Evolutionary conservation across 257 asterid species (phyloP).

Genomic region (Catharanthus roseus): DNA sequence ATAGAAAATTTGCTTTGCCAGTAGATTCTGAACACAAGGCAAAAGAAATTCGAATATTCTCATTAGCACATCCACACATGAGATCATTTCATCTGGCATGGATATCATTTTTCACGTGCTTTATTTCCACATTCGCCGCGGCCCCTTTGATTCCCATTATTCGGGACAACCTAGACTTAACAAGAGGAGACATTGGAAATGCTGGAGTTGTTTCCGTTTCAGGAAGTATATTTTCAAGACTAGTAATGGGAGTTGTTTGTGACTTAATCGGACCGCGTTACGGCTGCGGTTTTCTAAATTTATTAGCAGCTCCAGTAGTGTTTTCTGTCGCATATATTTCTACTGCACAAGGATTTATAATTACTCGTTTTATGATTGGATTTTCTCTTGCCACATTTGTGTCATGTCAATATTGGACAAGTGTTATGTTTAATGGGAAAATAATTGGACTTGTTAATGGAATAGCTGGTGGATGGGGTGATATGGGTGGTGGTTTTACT

Average conservation of each 20-base stretch:
- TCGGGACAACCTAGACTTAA: constrained; percentile 48
- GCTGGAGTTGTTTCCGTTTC: constrained; percentile 66
- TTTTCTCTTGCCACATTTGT: constrained; percentile 55
- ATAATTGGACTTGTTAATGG: constrained; percentile 54
- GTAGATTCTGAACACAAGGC: constrained; percentile 38
- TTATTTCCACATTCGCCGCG: constrained; percentile 61
- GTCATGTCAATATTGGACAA: constrained; percentile 57
- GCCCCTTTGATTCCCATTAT: constrained; percentile 68
- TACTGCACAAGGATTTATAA: constrained; percentile 36
- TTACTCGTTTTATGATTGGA: constrained; percentile 54
- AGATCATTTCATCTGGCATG: constrained; percentile 61
- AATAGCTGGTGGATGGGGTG: constrained; percentile 59
- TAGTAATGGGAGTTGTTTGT: constrained; percentile 57
- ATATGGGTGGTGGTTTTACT: constrained; percentile 57
- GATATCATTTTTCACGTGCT: constrained; percentile 65
- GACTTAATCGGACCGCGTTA: constrained; percentile 52
- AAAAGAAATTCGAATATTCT: constrained; percentile 22
- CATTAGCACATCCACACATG: constrained; percentile 46
- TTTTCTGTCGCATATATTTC: constrained; percentile 43
- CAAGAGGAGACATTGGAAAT: constrained; percentile 48
- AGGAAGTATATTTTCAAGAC: constrained; percentile 58
- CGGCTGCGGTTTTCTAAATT: constrained; percentile 53
- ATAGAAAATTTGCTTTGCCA: constrained; percentile 27
- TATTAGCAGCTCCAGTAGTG: constrained; percentile 49
- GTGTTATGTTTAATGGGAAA: constrained; percentile 43